Conservation (phyloP, 129 eudicot genomes). For the Saussurea involucrata region DNA sequence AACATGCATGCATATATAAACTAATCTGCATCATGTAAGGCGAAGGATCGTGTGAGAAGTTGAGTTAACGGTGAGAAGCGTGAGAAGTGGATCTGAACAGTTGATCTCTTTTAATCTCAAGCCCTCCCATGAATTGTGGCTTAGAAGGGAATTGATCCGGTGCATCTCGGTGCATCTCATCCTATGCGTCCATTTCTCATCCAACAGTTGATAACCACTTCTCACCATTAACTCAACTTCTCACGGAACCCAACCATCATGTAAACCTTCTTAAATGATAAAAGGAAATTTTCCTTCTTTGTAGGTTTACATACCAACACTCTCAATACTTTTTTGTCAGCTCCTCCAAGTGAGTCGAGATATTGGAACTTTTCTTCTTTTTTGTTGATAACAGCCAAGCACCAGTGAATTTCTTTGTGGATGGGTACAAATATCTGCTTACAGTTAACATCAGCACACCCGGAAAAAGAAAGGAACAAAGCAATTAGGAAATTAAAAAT, state of each 20-base stretch:
- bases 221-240: too few species aligned
- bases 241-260: too few species aligned
- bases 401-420: slow-evolving; percentile 94
- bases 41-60: too few species aligned
- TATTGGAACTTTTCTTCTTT: slow-evolving; percentile 81
- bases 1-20: background rate
- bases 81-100: too few species aligned
- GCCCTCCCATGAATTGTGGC: too few species aligned
- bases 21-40: background rate
- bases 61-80: too few species aligned
- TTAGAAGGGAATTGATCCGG: too few species aligned
- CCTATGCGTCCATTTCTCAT: too few species aligned
- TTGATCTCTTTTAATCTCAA: too few species aligned
- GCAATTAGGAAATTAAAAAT: background rate
- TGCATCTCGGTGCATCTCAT: too few species aligned
- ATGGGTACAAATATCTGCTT: slow-evolving; percentile 89
- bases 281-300: background rate
- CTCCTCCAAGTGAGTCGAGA: slow-evolving; percentile 83
- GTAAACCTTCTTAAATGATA: background rate
- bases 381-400: slow-evolving; percentile 85
- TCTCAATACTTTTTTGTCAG: slow-evolving; percentile 56
- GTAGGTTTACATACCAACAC: slow-evolving; percentile 50
- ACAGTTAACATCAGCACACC: background rate
- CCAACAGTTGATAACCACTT: too few species aligned
- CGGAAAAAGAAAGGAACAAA: background rate